A percentile compares a stretch with the other conserved stretches of the same genome.
Evolutionary conservation across 352 stramenopile species (phyloP).

Genomic region (Pilasporangium apinafurcum): DNA sequence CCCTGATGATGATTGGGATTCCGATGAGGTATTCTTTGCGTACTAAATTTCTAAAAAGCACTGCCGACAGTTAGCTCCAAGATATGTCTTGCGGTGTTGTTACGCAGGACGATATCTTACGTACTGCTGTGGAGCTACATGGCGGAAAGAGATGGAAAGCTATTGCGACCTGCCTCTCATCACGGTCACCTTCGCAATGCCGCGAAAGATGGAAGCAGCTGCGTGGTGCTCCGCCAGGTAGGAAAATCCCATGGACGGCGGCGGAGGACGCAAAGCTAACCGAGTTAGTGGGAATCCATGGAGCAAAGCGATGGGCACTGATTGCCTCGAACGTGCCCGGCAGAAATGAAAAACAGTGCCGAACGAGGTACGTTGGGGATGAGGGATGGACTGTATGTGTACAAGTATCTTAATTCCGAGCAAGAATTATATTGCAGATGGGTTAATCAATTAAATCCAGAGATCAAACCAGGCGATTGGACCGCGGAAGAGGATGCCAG

Average conservation of each 20-base stretch:
- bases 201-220: constrained; percentile 65
- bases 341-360: constrained; percentile 86
- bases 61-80: no score
- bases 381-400: no score
- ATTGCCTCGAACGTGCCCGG: constrained; percentile 80
- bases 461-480: constrained; percentile 75
- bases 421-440: constrained; percentile 31
- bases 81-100: neutral
- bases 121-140: constrained; percentile 59
- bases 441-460: constrained; percentile 81
- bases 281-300: constrained; percentile 48
- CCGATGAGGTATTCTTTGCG: no score
- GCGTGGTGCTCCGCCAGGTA: constrained; percentile 42
- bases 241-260: constrained; percentile 61
- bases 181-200: constrained; percentile 42
- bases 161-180: constrained; percentile 44
- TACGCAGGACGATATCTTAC: constrained; percentile 58
- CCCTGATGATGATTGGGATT: no score
- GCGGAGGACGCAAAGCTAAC: constrained; percentile 62
- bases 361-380: constrained; percentile 59
- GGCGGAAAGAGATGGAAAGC: constrained; percentile 80
- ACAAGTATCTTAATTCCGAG: neutral
- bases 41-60: no score
- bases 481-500: constrained; percentile 80
- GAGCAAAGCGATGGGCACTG: constrained; percentile 66